phyloP scores from a whole-genome alignment of 441 rosid genomes.

The Aquilaria agallochum region DNA sequence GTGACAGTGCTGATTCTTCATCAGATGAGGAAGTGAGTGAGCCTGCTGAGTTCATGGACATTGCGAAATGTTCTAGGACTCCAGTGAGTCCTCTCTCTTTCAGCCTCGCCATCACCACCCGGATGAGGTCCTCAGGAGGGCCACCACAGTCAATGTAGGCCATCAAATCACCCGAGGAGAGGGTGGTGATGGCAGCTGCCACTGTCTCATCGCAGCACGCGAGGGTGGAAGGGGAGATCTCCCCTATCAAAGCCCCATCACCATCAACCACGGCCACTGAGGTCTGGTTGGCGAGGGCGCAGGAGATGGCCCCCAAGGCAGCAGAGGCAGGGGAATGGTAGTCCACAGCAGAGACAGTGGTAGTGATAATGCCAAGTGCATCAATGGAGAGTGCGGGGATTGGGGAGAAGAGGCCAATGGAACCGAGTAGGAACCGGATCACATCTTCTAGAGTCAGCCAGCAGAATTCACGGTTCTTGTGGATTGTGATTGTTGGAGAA shows the following conservation, averaged over 20 bases:
- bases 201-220: slow-evolving; percentile 78
- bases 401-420: slow-evolving; percentile 74
- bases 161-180: slow-evolving; percentile 79
- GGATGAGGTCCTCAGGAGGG: slow-evolving; percentile 72
- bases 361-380: slow-evolving; percentile 48
- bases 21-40: slow-evolving; percentile 49
- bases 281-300: slow-evolving; percentile 46
- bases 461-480: slow-evolving; percentile 64
- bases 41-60: slow-evolving; percentile 17
- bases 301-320: slow-evolving; percentile 43
- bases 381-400: slow-evolving; percentile 61
- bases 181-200: slow-evolving; percentile 66
- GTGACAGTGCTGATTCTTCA: slow-evolving; percentile 49
- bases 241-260: slow-evolving; percentile 57
- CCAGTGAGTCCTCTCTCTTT: slow-evolving; percentile 49
- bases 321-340: slow-evolving; percentile 72
- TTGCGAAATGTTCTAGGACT: slow-evolving; percentile 44
- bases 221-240: slow-evolving; percentile 75
- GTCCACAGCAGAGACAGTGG: slow-evolving; percentile 43
- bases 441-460: slow-evolving; percentile 96
- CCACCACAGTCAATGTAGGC: slow-evolving; percentile 84
- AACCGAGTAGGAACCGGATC: slow-evolving; percentile 72
- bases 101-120: slow-evolving; percentile 50
- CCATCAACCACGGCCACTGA: slow-evolving; percentile 75
- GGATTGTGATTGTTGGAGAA: slow-evolving; percentile 25